A percentile compares a stretch with the other conserved stretches of the same genome.
phyloP scores from a whole-genome alignment of 208 protist species.

The Herpetomonas tarakana region DNA sequence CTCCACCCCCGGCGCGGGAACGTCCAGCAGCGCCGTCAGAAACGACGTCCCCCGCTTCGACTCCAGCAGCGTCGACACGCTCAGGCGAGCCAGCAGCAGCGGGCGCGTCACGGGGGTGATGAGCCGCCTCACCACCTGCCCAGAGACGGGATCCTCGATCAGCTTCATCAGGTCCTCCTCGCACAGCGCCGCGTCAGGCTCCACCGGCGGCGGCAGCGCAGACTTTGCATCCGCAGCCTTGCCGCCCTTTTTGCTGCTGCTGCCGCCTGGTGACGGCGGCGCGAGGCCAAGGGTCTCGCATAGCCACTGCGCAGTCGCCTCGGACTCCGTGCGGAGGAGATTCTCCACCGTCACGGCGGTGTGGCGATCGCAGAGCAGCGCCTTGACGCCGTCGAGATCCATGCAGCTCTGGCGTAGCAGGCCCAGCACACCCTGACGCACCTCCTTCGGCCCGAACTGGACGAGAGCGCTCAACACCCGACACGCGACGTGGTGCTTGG shows the following conservation, averaged over 20 bases:
- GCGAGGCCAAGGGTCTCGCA: constrained; percentile 49
- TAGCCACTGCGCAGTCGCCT: constrained; percentile 54
- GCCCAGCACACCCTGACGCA: constrained; percentile 48
- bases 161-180: constrained; percentile 52
- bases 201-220: constrained; percentile 6
- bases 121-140: constrained; percentile 64
- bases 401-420: constrained; percentile 64
- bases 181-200: constrained; percentile 5
- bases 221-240: constrained; percentile 23
- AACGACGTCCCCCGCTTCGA: constrained; percentile 73
- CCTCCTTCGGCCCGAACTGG: constrained; percentile 41
- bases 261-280: not conserved
- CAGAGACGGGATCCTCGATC: constrained; percentile 64
- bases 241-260: constrained; percentile 4
- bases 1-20: constrained; percentile 7
- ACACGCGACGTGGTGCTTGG: constrained; percentile 79
- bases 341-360: constrained; percentile 68
- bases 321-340: constrained; percentile 51
- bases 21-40: constrained; percentile 48
- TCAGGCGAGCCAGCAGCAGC: constrained; percentile 39
- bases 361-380: constrained; percentile 72
- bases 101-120: constrained; percentile 28
- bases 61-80: constrained; percentile 38
- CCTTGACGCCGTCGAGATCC: constrained; percentile 36
- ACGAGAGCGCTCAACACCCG: constrained; percentile 78